Evolutionary conservation across 192 early-diverging fungal species (phyloP).

Genomic region (Podila clonocystis): DNA sequence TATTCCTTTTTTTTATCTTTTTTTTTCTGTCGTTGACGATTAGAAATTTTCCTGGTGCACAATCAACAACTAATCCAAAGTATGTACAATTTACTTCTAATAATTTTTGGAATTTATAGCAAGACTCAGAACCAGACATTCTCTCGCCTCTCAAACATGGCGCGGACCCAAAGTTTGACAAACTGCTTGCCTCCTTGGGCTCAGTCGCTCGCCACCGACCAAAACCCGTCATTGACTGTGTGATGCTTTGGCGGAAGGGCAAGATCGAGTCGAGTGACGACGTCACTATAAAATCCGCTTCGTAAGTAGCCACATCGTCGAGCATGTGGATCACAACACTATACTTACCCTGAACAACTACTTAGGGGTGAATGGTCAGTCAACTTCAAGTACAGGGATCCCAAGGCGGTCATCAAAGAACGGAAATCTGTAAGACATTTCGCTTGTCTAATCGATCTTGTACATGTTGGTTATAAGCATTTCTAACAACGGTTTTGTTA

Average conservation of each 20-base stretch:
- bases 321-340: neutral
- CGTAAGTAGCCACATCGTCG: conserved; percentile 24
- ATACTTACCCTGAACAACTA: neutral
- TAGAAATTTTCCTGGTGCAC: neutral
- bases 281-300: conserved; percentile 25
- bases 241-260: conserved; percentile 80
- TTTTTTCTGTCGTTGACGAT: neutral
- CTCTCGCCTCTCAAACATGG: conserved; percentile 66
- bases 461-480: neutral
- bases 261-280: conserved; percentile 67
- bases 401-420: conserved; percentile 46
- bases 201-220: conserved; percentile 86
- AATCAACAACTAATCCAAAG: neutral
- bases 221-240: conserved; percentile 82
- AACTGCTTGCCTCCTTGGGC: conserved; percentile 79
- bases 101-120: conserved; percentile 10
- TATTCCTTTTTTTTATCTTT: neutral
- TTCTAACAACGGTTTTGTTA: neutral
- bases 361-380: conserved; percentile 37
- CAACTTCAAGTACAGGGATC: conserved; percentile 41
- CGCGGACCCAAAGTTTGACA: conserved; percentile 84
- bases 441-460: neutral
- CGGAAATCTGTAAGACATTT: conserved; percentile 28
- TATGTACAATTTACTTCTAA: too few species aligned
- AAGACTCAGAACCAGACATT: conserved; percentile 77